Percentiles rank a stretch among this genome's conserved stretches.
phyloP scores from a whole-genome alignment of 176 grass and related monocot genomes.

The Dendrocalamus sinicus region DNA sequence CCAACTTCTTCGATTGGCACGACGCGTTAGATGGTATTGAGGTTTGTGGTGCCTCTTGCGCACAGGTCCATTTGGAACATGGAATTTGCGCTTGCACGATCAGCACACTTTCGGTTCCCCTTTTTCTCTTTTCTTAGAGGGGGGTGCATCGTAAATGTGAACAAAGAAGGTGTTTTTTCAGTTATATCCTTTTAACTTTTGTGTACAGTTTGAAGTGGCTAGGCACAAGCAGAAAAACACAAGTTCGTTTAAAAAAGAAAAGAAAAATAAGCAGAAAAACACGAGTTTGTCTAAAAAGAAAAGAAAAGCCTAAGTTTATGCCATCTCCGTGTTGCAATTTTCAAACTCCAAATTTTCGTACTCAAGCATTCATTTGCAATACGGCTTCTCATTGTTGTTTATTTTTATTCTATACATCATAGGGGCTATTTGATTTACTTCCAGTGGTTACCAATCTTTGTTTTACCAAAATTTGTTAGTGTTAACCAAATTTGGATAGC shows the following conservation, averaged over 20 bases:
- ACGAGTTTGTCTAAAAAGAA: no score
- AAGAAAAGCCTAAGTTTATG: no score
- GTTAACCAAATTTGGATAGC: not conserved
- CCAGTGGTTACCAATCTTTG: no score
- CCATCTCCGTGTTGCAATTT: not conserved
- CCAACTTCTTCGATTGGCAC: constrained; percentile 31
- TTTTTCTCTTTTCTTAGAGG: not conserved
- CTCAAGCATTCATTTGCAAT: no score
- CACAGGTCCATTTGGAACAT: not conserved
- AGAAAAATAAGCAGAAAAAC: no score
- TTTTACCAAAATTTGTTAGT: not conserved
- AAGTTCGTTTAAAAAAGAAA: no score
- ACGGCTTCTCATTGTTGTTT: no score
- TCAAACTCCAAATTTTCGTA: not conserved
- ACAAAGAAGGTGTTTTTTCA: not conserved
- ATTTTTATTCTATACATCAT: not conserved
- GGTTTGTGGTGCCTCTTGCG: constrained; percentile 29
- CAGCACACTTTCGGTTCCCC: not conserved
- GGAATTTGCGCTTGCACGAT: not conserved
- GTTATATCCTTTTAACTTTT: not conserved
- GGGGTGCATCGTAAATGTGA: not conserved
- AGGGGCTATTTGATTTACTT: not conserved
- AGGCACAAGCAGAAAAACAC: no score
- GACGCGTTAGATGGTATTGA: constrained; percentile 23
- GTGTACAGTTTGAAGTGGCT: not conserved